Base-by-base conservation (phyloP, 2,329 filamentous ascomycete species). In the Xylariales sp. region DNA sequence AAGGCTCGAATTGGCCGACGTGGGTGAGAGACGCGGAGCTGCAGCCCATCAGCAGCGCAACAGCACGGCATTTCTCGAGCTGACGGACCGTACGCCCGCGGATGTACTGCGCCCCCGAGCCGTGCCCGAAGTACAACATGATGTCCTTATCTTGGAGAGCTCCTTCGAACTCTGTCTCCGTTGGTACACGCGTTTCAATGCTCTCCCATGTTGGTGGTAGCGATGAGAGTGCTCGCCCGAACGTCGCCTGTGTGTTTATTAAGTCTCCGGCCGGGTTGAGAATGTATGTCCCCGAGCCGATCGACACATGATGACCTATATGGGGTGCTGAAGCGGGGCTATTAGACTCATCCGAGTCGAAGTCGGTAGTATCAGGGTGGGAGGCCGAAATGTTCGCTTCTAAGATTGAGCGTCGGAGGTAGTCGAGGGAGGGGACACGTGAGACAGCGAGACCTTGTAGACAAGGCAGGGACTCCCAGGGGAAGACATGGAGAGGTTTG, bases 401-500 rank as follows among this genome's bases (percentile, higher is more conserved):
- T 0, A 91, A 76, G 14, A 99, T 87, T 6, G 94, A 86, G 41
- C 93, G 89, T 14, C 93, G 89, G 9, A 99, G 86, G 71, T 91
- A 93, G 34, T 91, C 91, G 46, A 99, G 85, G 0, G 94, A 97
- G 6, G 95, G 94, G 30, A 99, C 90, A 12, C 96, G 90, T 3
- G 93, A 97, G 43, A 97, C 91, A 0, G 95, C 91, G 3, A 90
- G 84, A 1, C 87, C 87, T 70, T 93, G 87, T 76, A 99, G 87
- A 77, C 93, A 97, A 0, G 94, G 93, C 45, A 99, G 82, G 0
- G 93, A 97, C 77, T 99, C 96, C 96, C 97, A 99, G 0, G 96
- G 96, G 75, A 99, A 97, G 1, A 89, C 85, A 75, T 98, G 96
- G 1, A 99, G 85, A 2, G 92, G 87, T 79, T 97, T 97, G 80